A percentile compares a stretch with the other conserved stretches of the same genome.
These are phyloP conservation scores for Phaeolepiota aurea DNA, from an alignment of 768 basidiomycete genomes.

Conservation along the genomic window DNA sequence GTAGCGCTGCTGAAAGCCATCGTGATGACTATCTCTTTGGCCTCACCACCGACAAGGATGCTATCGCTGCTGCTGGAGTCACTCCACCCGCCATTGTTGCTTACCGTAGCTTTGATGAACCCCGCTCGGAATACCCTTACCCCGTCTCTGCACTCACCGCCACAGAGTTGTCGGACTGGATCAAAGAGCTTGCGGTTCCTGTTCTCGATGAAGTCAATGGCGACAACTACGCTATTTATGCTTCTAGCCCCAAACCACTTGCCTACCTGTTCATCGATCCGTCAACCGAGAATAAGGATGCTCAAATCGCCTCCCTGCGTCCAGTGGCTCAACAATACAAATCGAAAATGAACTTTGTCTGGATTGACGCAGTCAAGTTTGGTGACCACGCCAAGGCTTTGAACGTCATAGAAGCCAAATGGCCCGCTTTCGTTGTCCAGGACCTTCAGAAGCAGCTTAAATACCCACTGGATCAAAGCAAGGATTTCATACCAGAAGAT, in stretches of 20 bases:
- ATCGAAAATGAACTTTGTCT: conserved; percentile 92
- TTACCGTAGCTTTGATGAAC: conserved; percentile 91
- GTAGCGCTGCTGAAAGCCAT: conserved; percentile 72
- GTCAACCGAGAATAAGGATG: conserved; percentile 51
- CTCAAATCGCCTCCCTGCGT: conserved; percentile 56
- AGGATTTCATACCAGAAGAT: conserved; percentile 47
- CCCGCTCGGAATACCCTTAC: conserved; percentile 58
- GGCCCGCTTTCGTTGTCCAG: conserved; percentile 95
- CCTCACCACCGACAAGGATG: conserved; percentile 62
- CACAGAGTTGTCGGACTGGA: conserved; percentile 66
- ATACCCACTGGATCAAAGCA: conserved; percentile 74
- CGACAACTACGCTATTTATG: conserved; percentile 89
- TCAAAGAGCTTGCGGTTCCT: conserved; percentile 79
- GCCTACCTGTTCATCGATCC: conserved; percentile 95
- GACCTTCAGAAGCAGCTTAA: conserved; percentile 78
- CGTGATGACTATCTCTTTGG: conserved; percentile 96
- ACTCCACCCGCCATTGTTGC: conserved; percentile 80
- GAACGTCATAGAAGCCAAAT: conserved; percentile 76
- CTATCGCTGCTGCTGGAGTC: conserved; percentile 63
- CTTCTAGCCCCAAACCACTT: conserved; percentile 73
- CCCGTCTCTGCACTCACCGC: conserved; percentile 45
- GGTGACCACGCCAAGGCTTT: conserved; percentile 93
- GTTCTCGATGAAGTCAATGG: conserved; percentile 87
- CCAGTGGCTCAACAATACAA: conserved; percentile 78
- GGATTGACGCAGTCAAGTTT: conserved; percentile 94